phyloP scores from a whole-genome alignment of 257 asterid species.

The Scutellaria barbata region DNA sequence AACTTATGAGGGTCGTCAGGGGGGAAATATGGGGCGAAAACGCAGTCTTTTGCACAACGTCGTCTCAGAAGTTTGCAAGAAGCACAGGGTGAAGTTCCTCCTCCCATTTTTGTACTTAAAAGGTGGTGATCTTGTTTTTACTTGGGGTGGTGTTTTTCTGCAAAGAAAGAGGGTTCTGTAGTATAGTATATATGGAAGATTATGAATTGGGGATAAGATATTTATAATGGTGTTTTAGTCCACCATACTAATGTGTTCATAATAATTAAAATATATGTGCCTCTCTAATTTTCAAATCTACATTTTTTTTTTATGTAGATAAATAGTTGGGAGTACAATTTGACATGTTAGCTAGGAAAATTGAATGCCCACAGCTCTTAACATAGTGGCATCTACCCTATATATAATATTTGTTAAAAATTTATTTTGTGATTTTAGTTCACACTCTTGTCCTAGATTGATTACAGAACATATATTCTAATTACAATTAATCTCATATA shows the following conservation, averaged over 20 bases:
- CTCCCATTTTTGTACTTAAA: slow-evolving; percentile 42
- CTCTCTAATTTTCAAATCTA: slow-evolving; percentile 27
- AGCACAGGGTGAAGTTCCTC: slow-evolving; percentile 89
- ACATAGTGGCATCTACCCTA: slow-evolving; percentile 17
- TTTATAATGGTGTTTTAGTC: slow-evolving; percentile 44
- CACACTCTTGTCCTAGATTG: no score
- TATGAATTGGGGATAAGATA: slow-evolving; percentile 37
- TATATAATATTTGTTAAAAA: not conserved
- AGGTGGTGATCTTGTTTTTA: not conserved
- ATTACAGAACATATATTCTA: no score
- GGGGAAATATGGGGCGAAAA: slow-evolving; percentile 89
- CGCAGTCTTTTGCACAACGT: slow-evolving; percentile 88
- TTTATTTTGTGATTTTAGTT: no score
- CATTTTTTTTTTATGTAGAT: slow-evolving; percentile 14
- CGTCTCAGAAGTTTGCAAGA: slow-evolving; percentile 88
- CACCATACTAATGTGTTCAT: slow-evolving; percentile 19
- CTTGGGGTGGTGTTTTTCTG: slow-evolving; percentile 1
- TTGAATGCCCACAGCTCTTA: slow-evolving; percentile 23
- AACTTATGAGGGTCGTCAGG: slow-evolving; percentile 96
- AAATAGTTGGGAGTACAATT: slow-evolving; percentile 12
- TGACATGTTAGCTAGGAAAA: slow-evolving; percentile 25
- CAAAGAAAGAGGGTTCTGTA: not conserved
- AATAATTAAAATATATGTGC: slow-evolving; percentile 16
- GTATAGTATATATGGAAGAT: slow-evolving; percentile 18
- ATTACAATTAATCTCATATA: no score